Evolutionary conservation across 805 yeast species (phyloP), one percentile per base, ranked within the genome.

Genomic region (Wickerhamiella azyma): DNA sequence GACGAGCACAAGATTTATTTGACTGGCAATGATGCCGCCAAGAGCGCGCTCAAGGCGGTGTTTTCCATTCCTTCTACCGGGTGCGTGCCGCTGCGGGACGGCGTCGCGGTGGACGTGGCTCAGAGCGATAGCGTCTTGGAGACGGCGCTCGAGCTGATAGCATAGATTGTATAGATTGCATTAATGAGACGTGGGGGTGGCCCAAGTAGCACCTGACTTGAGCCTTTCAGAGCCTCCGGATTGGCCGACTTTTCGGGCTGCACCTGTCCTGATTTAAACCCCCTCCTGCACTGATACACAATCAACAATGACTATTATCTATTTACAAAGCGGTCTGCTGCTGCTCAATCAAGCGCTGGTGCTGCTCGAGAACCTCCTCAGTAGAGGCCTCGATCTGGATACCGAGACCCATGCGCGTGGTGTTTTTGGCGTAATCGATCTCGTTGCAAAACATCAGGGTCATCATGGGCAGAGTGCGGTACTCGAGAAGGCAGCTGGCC

Each of bases 341-440:
- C 38, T 41, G 38, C 38, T 41, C 44, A 13, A 41, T 33, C 44
- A 41, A 32, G 29, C 44, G 37, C 30, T 59, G 65, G 56, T 59
- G 64, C 55, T 61, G 63, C 55, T 83, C 74, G 74, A 84, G 78
- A 57, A 85, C 75, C 70, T 85, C 92, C 70, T 88, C 94, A 60
- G 83, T 79, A 62, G 96, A 96, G 54, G 92, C 79, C 72, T 92
- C 97, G 55, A 92, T 80, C 71, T 89, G 96, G 58, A 92, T 72
- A 65, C 96, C 97, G 57, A 88, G 76, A 62, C 98, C 98, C 54
- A 89, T 69, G 66, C 79, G 81, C 53, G 88, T 79, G 51, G 85
- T 69, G 60, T 72, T 72, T 66, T 80, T 81, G 61, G 71, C 67
- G 65, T 89, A 97, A 68, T 89, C 96, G 52, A 89, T 76, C 68